Evolutionary conservation across 164 flowering plant genomes (phyloP).

Genomic region (Vitis labrusca): DNA sequence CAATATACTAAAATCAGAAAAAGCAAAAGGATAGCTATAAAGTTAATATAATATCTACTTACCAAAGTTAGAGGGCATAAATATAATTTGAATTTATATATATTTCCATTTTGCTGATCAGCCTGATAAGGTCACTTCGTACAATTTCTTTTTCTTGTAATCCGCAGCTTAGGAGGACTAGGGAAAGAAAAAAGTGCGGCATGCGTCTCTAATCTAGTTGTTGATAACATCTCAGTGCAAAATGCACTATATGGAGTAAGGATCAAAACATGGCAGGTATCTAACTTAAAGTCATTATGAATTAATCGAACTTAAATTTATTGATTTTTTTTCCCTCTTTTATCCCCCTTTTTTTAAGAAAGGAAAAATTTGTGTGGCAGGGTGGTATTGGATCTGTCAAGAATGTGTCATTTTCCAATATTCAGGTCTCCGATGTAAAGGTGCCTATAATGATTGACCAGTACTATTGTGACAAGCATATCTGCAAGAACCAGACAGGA

Average conservation of each 20-base stretch:
- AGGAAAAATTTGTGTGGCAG: slow-evolving; percentile 20
- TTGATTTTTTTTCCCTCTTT: background rate
- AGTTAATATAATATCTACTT: no score
- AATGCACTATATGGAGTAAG: slow-evolving; percentile 57
- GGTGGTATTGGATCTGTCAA: slow-evolving; percentile 75
- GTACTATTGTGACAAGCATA: slow-evolving; percentile 66
- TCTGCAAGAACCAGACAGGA: slow-evolving; percentile 72
- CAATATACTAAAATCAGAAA: background rate
- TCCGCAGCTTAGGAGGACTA: slow-evolving; percentile 72
- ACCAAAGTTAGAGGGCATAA: no score
- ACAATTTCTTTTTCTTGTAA: background rate
- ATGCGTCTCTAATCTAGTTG: slow-evolving; percentile 59
- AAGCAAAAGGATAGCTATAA: no score
- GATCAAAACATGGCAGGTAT: slow-evolving; percentile 81
- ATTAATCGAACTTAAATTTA: background rate
- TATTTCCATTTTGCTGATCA: no score
- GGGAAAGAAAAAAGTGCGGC: slow-evolving; percentile 72
- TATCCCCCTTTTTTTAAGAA: background rate
- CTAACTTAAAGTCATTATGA: background rate
- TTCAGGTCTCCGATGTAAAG: slow-evolving; percentile 63
- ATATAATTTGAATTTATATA: no score
- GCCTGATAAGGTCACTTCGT: background rate
- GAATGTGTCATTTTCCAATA: slow-evolving; percentile 65
- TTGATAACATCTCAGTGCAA: slow-evolving; percentile 45
- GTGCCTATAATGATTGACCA: slow-evolving; percentile 84